A percentile compares a stretch with the other conserved stretches of the same genome.
phyloP scores from a whole-genome alignment of 1,139 yeast species.

The Blastobotrys elegans region DNA sequence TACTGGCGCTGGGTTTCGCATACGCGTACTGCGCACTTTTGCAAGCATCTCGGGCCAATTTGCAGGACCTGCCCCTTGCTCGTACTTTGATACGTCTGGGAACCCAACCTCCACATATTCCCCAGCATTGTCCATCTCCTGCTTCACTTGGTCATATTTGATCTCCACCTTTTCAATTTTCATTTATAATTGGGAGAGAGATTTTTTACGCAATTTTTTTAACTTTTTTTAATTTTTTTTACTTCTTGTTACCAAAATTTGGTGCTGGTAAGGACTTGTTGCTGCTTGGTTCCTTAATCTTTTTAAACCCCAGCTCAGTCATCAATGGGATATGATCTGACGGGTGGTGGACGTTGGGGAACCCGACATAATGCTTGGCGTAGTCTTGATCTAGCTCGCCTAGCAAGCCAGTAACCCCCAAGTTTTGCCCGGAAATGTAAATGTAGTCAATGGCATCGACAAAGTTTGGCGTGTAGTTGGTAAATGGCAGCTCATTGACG shows the following conservation, averaged over 20 bases:
- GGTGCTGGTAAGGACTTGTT: slow-evolving; percentile 24
- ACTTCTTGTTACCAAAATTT: slow-evolving; percentile 21
- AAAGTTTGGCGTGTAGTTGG: slow-evolving; percentile 90
- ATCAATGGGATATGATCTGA: slow-evolving; percentile 90
- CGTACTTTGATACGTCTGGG: slow-evolving; percentile 9
- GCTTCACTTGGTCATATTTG: not conserved
- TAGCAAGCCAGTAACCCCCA: slow-evolving; percentile 78
- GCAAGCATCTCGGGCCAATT: slow-evolving; percentile 48
- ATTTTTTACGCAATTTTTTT: too few species aligned
- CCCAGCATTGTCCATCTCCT: not conserved
- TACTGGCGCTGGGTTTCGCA: slow-evolving; percentile 66
- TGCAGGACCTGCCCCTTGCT: slow-evolving; percentile 17
- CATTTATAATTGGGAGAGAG: not conserved
- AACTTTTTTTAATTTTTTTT: slow-evolving; percentile 4
- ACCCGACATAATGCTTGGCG: slow-evolving; percentile 72
- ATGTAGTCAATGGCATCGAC: slow-evolving; percentile 92
- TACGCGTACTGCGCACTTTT: slow-evolving; percentile 61
- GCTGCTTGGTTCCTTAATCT: slow-evolving; percentile 34
- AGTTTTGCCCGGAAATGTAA: slow-evolving; percentile 79
- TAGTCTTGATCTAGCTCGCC: slow-evolving; percentile 82
- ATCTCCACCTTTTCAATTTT: not conserved
- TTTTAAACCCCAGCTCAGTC: slow-evolving; percentile 69
- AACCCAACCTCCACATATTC: not conserved
- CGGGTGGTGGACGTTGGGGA: slow-evolving; percentile 92
- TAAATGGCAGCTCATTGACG: slow-evolving; percentile 87